phyloP scores from a whole-genome alignment of 768 basidiomycete genomes.

The Holtermanniella nyarrowii region DNA sequence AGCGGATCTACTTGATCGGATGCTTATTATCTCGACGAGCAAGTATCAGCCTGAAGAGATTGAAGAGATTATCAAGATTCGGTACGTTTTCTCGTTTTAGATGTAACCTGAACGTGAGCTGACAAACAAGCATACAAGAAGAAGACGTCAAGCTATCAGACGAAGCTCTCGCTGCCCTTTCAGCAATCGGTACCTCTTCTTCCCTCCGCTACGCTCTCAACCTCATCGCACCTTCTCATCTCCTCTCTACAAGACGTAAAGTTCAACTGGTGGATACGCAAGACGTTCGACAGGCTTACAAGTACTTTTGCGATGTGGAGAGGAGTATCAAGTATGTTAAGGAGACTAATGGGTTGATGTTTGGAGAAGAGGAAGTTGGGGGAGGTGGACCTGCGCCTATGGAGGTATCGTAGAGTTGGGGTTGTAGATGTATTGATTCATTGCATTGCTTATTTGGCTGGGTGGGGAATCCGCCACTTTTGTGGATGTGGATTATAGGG shows the following conservation, averaged over 20 bases:
- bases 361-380: slow-evolving; percentile 36
- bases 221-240: slow-evolving; percentile 82
- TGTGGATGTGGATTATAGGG: too few relatives aligned
- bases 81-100: slow-evolving; percentile 46
- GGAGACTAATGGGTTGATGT: slow-evolving; percentile 41
- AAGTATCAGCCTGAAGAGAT: slow-evolving; percentile 76
- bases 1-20: slow-evolving; percentile 84
- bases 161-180: slow-evolving; percentile 67
- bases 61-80: slow-evolving; percentile 81
- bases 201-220: slow-evolving; percentile 90
- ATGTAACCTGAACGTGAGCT: not conserved
- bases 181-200: slow-evolving; percentile 77
- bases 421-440: not conserved
- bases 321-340: slow-evolving; percentile 37
- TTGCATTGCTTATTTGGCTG: too few relatives aligned
- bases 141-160: slow-evolving; percentile 78
- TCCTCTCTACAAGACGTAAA: slow-evolving; percentile 75
- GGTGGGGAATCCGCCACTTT: too few relatives aligned
- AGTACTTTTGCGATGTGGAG: slow-evolving; percentile 40
- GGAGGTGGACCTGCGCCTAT: slow-evolving; percentile 12
- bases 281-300: slow-evolving; percentile 74
- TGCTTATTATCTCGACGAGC: slow-evolving; percentile 88
- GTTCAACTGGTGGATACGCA: slow-evolving; percentile 65
- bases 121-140: slow-evolving; percentile 64
- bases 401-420: slow-evolving; percentile 11